Evolutionary conservation across 768 basidiomycete species (phyloP).

Genomic region (Wakefieldia striispora): DNA sequence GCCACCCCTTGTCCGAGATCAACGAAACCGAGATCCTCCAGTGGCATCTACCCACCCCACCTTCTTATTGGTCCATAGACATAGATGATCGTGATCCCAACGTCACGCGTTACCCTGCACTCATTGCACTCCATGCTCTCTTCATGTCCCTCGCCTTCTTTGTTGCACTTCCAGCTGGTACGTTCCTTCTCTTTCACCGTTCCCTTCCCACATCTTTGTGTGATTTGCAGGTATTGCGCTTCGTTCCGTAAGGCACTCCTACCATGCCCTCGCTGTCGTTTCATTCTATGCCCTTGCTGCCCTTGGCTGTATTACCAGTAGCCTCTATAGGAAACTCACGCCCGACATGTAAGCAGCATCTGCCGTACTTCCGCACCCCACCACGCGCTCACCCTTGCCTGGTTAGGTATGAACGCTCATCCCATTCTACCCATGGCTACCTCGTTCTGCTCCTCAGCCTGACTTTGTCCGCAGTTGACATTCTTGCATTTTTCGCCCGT

Average conservation of each 20-base stretch:
- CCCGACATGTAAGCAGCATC: conserved; percentile 67
- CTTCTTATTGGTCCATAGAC: conserved; percentile 83
- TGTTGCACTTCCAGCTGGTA: conserved; percentile 76
- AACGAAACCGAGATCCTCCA: conserved; percentile 76
- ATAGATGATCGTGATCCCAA: conserved; percentile 50
- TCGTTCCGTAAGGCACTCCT: conserved; percentile 71
- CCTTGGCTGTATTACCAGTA: conserved; percentile 66
- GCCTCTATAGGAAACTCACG: conserved; percentile 73
- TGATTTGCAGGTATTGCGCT: conserved; percentile 65
- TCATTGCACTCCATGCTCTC: conserved; percentile 73
- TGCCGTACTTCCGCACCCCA: conserved; percentile 15
- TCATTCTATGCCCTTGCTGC: conserved; percentile 60
- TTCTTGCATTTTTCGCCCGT: conserved; percentile 49
- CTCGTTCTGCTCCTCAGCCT: conserved; percentile 46
- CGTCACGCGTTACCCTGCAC: conserved; percentile 53
- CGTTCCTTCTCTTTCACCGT: conserved; percentile 21
- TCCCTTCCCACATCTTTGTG: background rate
- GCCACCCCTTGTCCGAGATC: conserved; percentile 53
- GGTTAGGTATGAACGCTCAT: conserved; percentile 63
- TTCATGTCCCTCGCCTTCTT: conserved; percentile 83
- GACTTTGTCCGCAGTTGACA: conserved; percentile 51
- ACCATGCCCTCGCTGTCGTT: conserved; percentile 54
- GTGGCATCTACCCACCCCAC: conserved; percentile 66
- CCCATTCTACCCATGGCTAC: conserved; percentile 67
- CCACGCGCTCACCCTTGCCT: conserved; percentile 10